Percentiles rank a stretch among this genome's conserved stretches.
Conservation (phyloP, 2,329 filamentous ascomycete genomes). For the Juglanconis sp. region DNA sequence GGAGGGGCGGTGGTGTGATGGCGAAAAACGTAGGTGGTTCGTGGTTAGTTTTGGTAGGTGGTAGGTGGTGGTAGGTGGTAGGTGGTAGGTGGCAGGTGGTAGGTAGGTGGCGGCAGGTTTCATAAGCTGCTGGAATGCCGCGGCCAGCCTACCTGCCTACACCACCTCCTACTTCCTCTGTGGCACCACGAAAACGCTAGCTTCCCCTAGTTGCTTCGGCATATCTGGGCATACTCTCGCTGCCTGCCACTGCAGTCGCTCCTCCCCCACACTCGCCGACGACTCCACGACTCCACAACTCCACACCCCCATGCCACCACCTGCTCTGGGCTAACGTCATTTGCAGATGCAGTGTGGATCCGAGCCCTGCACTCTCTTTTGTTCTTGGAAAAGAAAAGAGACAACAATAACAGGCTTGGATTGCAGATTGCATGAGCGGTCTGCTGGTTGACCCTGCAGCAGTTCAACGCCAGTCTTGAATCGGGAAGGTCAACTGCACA, state of each 20-base stretch:
- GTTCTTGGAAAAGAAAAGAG: too few relatives aligned
- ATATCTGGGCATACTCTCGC: neutral
- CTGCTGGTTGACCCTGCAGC: too few relatives aligned
- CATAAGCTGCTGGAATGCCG: slow-evolving; percentile 5
- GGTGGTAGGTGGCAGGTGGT: neutral
- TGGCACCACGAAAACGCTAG: neutral
- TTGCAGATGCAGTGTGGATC: neutral
- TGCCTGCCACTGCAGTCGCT: neutral
- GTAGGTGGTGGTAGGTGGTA: neutral
- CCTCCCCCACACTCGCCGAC: slow-evolving; percentile 1
- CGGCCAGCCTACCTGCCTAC: too few relatives aligned
- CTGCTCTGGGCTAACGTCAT: too few relatives aligned
- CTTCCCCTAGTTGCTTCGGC: too few relatives aligned
- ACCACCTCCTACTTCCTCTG: neutral
- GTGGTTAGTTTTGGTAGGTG: too few relatives aligned
- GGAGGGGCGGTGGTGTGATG: slow-evolving; percentile 7
- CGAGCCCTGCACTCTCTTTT: too few relatives aligned
- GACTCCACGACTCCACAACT: neutral
- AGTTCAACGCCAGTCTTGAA: neutral
- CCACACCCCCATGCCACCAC: neutral
- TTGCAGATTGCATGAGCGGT: neutral
- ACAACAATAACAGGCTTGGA: neutral
- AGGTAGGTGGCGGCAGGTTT: slow-evolving; percentile 16
- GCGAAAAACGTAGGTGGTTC: neutral
- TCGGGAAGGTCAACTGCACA: neutral